Percentiles rank a stretch among this genome's conserved stretches.
Conservation (phyloP, 2,329 filamentous ascomycete genomes). For the Nannizziopsis arthrosporioides region DNA sequence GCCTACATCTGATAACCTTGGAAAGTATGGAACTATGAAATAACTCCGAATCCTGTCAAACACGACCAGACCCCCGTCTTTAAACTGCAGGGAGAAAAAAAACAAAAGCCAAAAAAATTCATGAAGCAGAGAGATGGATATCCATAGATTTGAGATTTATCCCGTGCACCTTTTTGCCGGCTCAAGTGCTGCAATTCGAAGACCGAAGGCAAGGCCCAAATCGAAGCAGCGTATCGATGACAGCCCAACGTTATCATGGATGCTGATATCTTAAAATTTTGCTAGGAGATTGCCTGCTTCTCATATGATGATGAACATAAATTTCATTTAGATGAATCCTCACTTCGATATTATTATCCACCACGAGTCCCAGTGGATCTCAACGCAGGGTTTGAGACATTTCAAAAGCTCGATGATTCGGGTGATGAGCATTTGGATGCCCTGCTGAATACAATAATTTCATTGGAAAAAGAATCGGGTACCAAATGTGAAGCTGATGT, state of each 20-base stretch:
- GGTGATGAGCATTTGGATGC: constrained; percentile 80
- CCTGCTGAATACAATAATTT: constrained; percentile 62
- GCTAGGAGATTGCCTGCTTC: constrained; percentile 78
- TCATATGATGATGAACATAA: constrained; percentile 79
- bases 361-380: constrained; percentile 60
- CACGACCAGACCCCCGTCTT: no score
- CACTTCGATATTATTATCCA: constrained; percentile 79
- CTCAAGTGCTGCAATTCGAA: constrained; percentile 56
- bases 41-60: no score
- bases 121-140: constrained; percentile 23
- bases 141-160: constrained; percentile 50
- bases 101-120: no score
- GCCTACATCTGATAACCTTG: no score
- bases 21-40: no score
- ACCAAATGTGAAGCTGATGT: constrained; percentile 63
- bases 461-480: constrained; percentile 57
- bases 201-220: constrained; percentile 51
- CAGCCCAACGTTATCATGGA: background rate
- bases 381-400: constrained; percentile 67
- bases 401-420: constrained; percentile 69
- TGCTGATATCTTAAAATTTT: constrained; percentile 3
- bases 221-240: background rate
- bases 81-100: no score
- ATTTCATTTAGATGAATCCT: constrained; percentile 64
- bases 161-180: constrained; percentile 59